Evolutionary conservation across 2,329 filamentous ascomycete genomes (phyloP).

Genomic region (Fusarium palustre): DNA sequence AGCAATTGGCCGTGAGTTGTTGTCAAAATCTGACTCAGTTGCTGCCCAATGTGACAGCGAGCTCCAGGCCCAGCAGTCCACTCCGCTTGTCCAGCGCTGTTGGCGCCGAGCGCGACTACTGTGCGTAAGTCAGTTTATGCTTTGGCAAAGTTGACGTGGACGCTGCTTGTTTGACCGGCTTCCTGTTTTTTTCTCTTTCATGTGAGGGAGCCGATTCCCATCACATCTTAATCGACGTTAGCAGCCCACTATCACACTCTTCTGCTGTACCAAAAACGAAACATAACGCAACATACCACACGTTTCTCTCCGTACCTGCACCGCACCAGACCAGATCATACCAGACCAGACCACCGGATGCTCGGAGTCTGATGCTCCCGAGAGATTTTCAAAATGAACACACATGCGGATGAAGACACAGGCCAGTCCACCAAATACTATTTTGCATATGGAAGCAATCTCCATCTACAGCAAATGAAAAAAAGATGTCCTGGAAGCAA

Average conservation of each 20-base stretch:
- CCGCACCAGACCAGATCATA: constrained; percentile 4
- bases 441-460: constrained; percentile 62
- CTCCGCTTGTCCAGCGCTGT: constrained; percentile 23
- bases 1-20: constrained; percentile 41
- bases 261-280: constrained; percentile 14
- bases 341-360: constrained; percentile 32
- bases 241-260: constrained; percentile 39
- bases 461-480: constrained; percentile 59
- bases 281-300: constrained; percentile 20
- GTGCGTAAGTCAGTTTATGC: constrained; percentile 30
- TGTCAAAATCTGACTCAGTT: constrained; percentile 35
- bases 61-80: constrained; percentile 19
- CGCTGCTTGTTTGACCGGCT: constrained; percentile 16
- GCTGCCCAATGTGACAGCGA: constrained; percentile 46
- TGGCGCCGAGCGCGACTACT: constrained; percentile 21
- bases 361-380: constrained; percentile 42
- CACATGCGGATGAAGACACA: constrained; percentile 33
- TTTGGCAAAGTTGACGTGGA: constrained; percentile 30
- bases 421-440: constrained; percentile 52
- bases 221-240: constrained; percentile 41
- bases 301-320: constrained; percentile 3
- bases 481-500: constrained; percentile 56
- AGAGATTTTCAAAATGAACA: constrained; percentile 41
- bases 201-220: constrained; percentile 41
- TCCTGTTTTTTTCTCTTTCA: constrained; percentile 18